Percentiles rank a stretch among this genome's conserved stretches.
Evolutionary conservation across 1,139 yeast genomes (phyloP).

Genomic region (Hansenula lynferdii): DNA sequence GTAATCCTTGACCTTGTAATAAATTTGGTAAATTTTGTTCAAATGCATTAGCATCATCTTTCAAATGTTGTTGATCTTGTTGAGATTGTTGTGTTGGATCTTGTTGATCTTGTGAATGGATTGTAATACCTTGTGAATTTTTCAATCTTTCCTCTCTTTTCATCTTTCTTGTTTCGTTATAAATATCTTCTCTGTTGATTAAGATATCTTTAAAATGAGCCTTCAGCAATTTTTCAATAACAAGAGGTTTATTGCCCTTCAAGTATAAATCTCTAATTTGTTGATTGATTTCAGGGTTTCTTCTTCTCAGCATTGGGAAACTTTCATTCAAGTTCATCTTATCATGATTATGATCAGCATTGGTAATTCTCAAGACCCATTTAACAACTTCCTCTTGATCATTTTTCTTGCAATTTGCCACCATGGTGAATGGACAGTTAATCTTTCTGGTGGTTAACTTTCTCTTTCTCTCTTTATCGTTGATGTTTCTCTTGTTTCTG

Average conservation of each 20-base stretch:
- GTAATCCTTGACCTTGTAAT: conserved; percentile 18
- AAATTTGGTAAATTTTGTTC: conserved; percentile 22
- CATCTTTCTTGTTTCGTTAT: conserved; percentile 26
- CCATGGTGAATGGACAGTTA: conserved; percentile 25
- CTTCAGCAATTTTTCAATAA: conserved; percentile 22
- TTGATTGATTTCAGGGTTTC: conserved; percentile 25
- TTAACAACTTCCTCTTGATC: conserved; percentile 21
- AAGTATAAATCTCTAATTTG: conserved; percentile 23
- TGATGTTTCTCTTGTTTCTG: conserved; percentile 24
- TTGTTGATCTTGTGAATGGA: conserved; percentile 5
- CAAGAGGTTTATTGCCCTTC: conserved; percentile 24
- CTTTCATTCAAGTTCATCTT: conserved; percentile 22
- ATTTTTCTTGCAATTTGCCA: conserved; percentile 24
- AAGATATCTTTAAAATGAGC: conserved; percentile 19
- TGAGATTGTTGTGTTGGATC: conserved; percentile 3
- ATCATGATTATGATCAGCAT: conserved; percentile 24
- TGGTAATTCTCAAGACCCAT: conserved; percentile 22
- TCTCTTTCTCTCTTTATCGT: conserved; percentile 24
- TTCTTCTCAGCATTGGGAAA: conserved; percentile 25
- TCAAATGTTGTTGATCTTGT: conserved; percentile 4
- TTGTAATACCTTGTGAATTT: conserved; percentile 1
- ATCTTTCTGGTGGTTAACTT: conserved; percentile 24
- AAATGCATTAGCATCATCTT: conserved; percentile 10
- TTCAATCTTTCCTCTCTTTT: conserved; percentile 23
- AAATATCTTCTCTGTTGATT: conserved; percentile 25